These are phyloP conservation scores for Fusarium udum DNA, from an alignment of 2,329 filamentous ascomycete genomes.

Conservation along the genomic window DNA sequence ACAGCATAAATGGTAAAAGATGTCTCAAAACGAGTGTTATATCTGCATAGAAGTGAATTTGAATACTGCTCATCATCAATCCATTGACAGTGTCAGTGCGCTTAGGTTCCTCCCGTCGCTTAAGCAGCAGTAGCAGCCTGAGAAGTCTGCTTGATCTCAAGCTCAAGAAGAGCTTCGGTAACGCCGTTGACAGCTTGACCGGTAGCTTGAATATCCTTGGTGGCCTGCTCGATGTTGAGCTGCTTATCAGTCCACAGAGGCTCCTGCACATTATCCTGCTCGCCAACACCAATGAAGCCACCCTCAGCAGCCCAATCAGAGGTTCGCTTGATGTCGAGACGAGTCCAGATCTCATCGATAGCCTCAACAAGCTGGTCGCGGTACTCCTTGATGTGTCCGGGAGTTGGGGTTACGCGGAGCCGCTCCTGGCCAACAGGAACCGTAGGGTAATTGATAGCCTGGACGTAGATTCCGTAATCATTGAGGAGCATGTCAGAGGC, in stretches of 20 bases:
- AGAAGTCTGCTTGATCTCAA: slow-evolving; percentile 54
- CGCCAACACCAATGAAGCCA: slow-evolving; percentile 94
- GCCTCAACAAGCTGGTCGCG: slow-evolving; percentile 87
- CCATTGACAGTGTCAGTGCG: slow-evolving; percentile 3
- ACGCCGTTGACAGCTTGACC: slow-evolving; percentile 52
- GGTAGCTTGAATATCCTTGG: slow-evolving; percentile 67
- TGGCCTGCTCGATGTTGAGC: slow-evolving; percentile 76
- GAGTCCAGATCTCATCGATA: slow-evolving; percentile 86
- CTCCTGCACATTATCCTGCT: slow-evolving; percentile 67
- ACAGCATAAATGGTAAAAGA: slow-evolving; percentile 27
- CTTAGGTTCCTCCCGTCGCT: not conserved
- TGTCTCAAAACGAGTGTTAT: slow-evolving; percentile 29
- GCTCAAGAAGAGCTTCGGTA: slow-evolving; percentile 68
- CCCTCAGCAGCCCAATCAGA: slow-evolving; percentile 91
- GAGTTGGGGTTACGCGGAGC: slow-evolving; percentile 93
- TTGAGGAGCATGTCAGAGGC: slow-evolving; percentile 92
- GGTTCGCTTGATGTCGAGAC: slow-evolving; percentile 90
- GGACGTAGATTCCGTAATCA: slow-evolving; percentile 94
- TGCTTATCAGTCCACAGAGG: slow-evolving; percentile 95
- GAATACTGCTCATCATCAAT: slow-evolving; percentile 17
- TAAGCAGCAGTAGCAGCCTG: slow-evolving; percentile 45
- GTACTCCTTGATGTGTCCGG: slow-evolving; percentile 85
- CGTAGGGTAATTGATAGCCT: slow-evolving; percentile 98
- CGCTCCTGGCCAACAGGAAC: slow-evolving; percentile 98
- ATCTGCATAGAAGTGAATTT: slow-evolving; percentile 35